Conservation (phyloP, 2,329 filamentous ascomycete genomes). For the Emmonsiellopsis sp. region DNA sequence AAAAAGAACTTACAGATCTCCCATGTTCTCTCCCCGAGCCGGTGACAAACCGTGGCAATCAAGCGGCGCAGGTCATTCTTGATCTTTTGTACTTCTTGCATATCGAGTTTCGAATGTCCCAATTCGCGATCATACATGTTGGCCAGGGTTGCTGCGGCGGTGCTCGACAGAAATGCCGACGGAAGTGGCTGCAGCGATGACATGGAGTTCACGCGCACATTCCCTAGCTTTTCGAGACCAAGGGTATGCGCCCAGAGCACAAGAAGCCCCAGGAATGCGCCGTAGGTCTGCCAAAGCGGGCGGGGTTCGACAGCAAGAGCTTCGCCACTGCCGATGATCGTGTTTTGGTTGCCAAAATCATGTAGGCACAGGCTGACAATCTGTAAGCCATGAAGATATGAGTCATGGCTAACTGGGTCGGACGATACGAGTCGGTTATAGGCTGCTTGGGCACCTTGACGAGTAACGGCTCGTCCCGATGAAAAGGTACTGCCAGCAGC, state of each 20-base stretch:
- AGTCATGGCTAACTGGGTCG: slow-evolving; percentile 13
- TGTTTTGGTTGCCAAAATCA: slow-evolving; percentile 2
- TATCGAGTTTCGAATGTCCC: slow-evolving; percentile 3
- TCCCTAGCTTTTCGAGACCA: slow-evolving; percentile 8
- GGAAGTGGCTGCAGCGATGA: neutral
- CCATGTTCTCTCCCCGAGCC: slow-evolving; percentile 8
- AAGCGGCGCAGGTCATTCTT: slow-evolving; percentile 10
- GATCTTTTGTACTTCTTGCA: slow-evolving; percentile 7
- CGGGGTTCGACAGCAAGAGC: neutral
- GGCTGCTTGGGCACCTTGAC: slow-evolving; percentile 14
- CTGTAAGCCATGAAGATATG: slow-evolving; percentile 13
- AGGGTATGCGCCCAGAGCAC: slow-evolving; percentile 11
- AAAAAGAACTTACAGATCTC: slow-evolving; percentile 11
- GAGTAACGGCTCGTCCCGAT: slow-evolving; percentile 14
- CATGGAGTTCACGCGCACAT: neutral
- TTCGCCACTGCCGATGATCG: neutral
- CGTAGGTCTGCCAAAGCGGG: slow-evolving; percentile 11
- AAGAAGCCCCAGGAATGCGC: slow-evolving; percentile 11
- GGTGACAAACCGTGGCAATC: slow-evolving; percentile 8
- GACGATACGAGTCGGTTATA: slow-evolving; percentile 11
- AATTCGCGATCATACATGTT: slow-evolving; percentile 12
- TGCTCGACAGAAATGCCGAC: neutral
- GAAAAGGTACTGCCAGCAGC: slow-evolving; percentile 15
- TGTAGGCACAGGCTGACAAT: slow-evolving; percentile 13
- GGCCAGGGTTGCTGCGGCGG: slow-evolving; percentile 5